These are phyloP conservation scores for Triticum monococcum DNA, from an alignment of 176 grass and related monocot genomes.

Conservation along the genomic window DNA sequence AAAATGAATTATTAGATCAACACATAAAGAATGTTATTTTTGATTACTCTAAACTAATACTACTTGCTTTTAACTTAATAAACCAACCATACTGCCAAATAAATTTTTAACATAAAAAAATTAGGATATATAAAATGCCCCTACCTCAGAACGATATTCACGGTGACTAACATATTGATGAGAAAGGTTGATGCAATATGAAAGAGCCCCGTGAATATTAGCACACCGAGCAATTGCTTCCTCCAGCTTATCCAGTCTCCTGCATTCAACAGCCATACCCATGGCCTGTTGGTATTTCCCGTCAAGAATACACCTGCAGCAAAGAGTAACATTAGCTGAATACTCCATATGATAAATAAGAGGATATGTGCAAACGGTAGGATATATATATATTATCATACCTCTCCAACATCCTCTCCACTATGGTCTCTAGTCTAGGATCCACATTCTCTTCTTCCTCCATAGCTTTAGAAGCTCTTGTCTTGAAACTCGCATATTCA, in stretches of 20 bases:
- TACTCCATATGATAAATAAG: conserved; percentile 5
- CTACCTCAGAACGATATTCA: conserved; percentile 97
- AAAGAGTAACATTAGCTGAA: conserved; percentile 29
- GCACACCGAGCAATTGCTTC: conserved; percentile 76
- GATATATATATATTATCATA: conserved; percentile 27
- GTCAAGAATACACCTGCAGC: conserved; percentile 84
- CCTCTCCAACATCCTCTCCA: conserved; percentile 97
- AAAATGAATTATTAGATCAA: conserved; percentile 11
- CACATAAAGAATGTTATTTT: neutral
- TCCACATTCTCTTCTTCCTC: conserved; percentile 75
- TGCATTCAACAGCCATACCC: conserved; percentile 97
- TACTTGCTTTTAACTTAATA: neutral
- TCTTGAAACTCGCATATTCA: conserved; percentile 87
- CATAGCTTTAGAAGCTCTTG: conserved; percentile 51
- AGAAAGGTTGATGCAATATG: conserved; percentile 89
- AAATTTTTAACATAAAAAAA: neutral
- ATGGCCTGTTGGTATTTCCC: conserved; percentile 97
- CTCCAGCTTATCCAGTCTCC: conserved; percentile 92
- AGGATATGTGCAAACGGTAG: conserved; percentile 4
- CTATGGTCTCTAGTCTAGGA: conserved; percentile 87
- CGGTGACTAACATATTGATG: conserved; percentile 91
- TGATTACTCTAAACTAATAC: neutral
- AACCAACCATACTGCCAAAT: neutral
- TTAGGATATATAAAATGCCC: conserved; percentile 24
- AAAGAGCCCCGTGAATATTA: conserved; percentile 87